These are phyloP conservation scores for Lactarius deliciosus DNA, from an alignment of 768 basidiomycete species.

Conservation along the genomic window DNA sequence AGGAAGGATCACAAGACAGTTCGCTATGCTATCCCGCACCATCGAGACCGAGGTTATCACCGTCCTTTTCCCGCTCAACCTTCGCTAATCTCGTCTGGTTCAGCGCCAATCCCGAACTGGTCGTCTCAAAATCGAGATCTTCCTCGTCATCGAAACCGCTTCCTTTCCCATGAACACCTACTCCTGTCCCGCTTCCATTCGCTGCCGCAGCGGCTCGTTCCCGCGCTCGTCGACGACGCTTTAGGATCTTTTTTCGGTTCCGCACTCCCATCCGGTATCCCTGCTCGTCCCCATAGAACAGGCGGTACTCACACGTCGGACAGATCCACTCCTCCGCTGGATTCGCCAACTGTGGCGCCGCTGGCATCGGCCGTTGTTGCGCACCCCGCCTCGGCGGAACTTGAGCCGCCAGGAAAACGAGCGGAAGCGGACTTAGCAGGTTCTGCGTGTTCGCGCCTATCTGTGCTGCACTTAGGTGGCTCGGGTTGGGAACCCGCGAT, in stretches of 20 bases:
- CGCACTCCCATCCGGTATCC: conserved; percentile 64
- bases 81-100: conserved; percentile 23
- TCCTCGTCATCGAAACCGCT: conserved; percentile 27
- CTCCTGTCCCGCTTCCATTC: conserved; percentile 44
- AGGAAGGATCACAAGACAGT: background rate
- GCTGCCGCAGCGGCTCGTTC: conserved; percentile 65
- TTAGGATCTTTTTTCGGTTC: conserved; percentile 76
- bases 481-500: conserved; percentile 62
- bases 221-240: conserved; percentile 64
- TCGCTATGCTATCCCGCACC: background rate
- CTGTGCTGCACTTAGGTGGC: conserved; percentile 41
- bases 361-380: conserved; percentile 32
- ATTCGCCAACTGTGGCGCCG: conserved; percentile 45
- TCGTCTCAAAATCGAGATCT: conserved; percentile 25
- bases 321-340: conserved; percentile 92
- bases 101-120: conserved; percentile 25
- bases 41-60: conserved; percentile 12
- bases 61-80: conserved; percentile 23
- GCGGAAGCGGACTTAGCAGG: conserved; percentile 56
- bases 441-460: conserved; percentile 46
- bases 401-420: conserved; percentile 68
- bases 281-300: conserved; percentile 85
- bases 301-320: conserved; percentile 86
- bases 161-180: conserved; percentile 36
- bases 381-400: conserved; percentile 50